phyloP scores from a whole-genome alignment of 2,329 filamentous ascomycete species.

The Penicillium sp. region DNA sequence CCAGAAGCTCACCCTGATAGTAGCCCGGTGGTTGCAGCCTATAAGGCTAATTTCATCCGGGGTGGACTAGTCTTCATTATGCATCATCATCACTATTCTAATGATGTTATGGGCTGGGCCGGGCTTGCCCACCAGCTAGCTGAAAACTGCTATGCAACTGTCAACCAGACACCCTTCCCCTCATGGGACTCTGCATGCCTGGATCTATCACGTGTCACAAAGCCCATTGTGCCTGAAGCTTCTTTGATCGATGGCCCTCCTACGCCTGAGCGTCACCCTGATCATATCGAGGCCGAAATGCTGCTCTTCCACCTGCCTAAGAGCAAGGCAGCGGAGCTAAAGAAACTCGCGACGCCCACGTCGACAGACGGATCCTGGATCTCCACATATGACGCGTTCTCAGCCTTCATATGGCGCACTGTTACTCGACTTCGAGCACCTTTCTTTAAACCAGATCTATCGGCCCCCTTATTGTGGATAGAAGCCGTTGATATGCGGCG shows the following conservation, averaged over 20 bases:
- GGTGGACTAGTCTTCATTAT: background rate
- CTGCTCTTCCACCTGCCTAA: background rate
- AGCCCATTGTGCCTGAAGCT: background rate
- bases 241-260: background rate
- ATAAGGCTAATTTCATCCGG: background rate
- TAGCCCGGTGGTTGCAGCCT: background rate
- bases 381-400: background rate
- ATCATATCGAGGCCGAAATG: background rate
- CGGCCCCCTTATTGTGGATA: background rate
- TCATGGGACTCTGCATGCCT: background rate
- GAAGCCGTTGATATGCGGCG: background rate
- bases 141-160: background rate
- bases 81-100: background rate
- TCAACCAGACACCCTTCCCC: background rate
- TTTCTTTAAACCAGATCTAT: background rate
- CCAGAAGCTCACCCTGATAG: background rate
- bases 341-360: background rate
- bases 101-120: background rate
- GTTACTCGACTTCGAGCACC: background rate
- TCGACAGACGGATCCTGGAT: background rate
- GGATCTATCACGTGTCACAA: background rate
- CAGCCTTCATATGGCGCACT: background rate
- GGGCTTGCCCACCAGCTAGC: background rate
- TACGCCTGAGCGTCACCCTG: background rate
- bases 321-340: background rate